Conservation (phyloP, 202 grass and related monocot species). For the Setaria italica region DNA sequence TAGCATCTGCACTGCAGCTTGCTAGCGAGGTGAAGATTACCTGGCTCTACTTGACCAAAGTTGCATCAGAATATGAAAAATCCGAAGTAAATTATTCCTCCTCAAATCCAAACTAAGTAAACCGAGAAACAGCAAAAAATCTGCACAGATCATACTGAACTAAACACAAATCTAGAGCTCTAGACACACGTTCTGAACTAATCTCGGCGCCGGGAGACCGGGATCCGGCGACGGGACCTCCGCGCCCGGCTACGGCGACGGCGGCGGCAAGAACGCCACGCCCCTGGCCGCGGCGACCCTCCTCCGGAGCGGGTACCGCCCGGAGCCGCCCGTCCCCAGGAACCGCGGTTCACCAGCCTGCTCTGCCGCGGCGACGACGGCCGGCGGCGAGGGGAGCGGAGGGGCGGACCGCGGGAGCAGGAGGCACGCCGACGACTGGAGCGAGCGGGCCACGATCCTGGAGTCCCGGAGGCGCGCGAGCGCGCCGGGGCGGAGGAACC, state of each 20-base stretch:
- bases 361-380: not conserved
- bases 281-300: slow-evolving; percentile 65
- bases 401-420: slow-evolving; percentile 48
- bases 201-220: slow-evolving; percentile 19
- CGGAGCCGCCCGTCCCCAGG: slow-evolving; percentile 37
- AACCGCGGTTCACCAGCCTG: slow-evolving; percentile 44
- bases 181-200: not conserved
- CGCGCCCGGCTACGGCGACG: slow-evolving; percentile 28
- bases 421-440: slow-evolving; percentile 54
- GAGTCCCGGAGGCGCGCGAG: slow-evolving; percentile 81
- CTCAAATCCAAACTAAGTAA: not conserved
- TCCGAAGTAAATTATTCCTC: not conserved
- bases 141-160: slow-evolving; percentile 26
- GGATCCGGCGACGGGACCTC: slow-evolving; percentile 42
- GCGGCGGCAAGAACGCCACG: slow-evolving; percentile 58
- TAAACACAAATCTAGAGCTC: slow-evolving; percentile 37
- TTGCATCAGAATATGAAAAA: not conserved
- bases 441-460: slow-evolving; percentile 68
- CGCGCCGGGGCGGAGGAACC: slow-evolving; percentile 78
- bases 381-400: not conserved
- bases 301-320: slow-evolving; percentile 64
- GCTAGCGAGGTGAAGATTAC: not conserved
- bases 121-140: not conserved
- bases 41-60: not conserved
- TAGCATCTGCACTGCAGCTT: not conserved